phyloP scores from a whole-genome alignment of 2,329 filamentous ascomycete species.

The Epichloe gansuensis region DNA sequence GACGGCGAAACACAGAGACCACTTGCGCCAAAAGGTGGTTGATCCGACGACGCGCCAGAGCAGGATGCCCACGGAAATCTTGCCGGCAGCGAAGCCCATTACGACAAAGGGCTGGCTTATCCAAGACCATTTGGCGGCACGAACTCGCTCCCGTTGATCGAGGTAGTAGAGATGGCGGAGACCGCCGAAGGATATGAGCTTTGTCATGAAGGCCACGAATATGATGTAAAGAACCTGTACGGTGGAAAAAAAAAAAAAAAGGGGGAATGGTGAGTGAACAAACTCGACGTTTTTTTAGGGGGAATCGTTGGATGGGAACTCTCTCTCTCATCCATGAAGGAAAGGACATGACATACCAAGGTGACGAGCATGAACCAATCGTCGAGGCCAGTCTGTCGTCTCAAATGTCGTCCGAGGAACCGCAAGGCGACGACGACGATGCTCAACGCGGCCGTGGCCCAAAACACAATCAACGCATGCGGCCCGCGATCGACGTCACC shows the following conservation, averaged over 20 bases:
- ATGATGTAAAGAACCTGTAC: neutral
- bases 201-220: neutral
- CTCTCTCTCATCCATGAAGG: neutral
- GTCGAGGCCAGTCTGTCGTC: neutral
- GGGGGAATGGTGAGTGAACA: too few relatives aligned
- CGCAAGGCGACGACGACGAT: conserved; percentile 2
- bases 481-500: conserved; percentile 1
- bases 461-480: neutral
- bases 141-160: neutral
- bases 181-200: neutral
- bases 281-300: neutral
- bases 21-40: conserved; percentile 5
- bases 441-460: neutral
- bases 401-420: conserved; percentile 2
- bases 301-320: too few relatives aligned
- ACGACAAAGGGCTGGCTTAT: conserved; percentile 4
- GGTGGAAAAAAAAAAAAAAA: too few relatives aligned
- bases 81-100: conserved; percentile 5
- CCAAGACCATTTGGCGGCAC: conserved; percentile 1
- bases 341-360: neutral
- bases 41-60: conserved; percentile 4
- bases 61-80: conserved; percentile 3
- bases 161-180: neutral
- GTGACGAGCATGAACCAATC: conserved; percentile 6
- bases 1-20: neutral